Base-by-base conservation (phyloP, 164 flowering plant species). In the Vitis riparia region DNA sequence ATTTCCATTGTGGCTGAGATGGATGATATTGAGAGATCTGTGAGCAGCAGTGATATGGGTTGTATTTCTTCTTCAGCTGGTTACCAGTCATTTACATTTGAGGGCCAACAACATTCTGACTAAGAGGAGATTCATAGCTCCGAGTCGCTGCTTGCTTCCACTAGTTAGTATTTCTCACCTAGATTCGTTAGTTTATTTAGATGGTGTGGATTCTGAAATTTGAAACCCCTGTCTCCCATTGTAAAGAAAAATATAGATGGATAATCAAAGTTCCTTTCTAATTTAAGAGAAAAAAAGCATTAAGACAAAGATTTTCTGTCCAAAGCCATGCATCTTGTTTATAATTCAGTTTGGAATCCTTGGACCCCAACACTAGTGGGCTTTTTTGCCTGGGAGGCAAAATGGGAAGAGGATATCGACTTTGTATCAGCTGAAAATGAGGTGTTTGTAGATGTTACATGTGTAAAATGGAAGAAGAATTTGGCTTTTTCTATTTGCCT, bases 1-100 rank as follows among this genome's bases (percentile, higher is more conserved):
- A 80, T 89, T 66, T 68, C 98, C 47, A 67, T 91, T 23, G 78
- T 84, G 9, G 78, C 94, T 5, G 74, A 73, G 48, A 74, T 84
- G 4, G 81, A 76, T 44, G 93, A 86, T 53, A 93, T 89, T 56
- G 92, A 89, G 80, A 84, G 77, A 70, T 89, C 92, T 1, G 72
- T 78, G 3, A 85, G 89, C 71, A 86, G 87, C 63, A 80, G 84
- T 67, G 89, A 86, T 47, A 86, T 93, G 0, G 89, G 88, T 59
- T 67, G 76, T 58, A 74, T 87, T 53, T 86, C 88, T 23, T 84
- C 84, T 66, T 64, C 83, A 67, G 53, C 71, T 55, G 94, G 94
- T 23, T 92, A 83, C 72, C 92, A 87, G 78, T 12, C 72, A 11
- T 81, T 63, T 50, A 70, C 71, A 37, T 63, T 50, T 15, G 83